Percentiles rank a stretch among this genome's conserved stretches.
These are phyloP conservation scores for Circinella umbellata DNA, from an alignment of 371 early-diverging fungal genomes.

Conservation along the genomic window DNA sequence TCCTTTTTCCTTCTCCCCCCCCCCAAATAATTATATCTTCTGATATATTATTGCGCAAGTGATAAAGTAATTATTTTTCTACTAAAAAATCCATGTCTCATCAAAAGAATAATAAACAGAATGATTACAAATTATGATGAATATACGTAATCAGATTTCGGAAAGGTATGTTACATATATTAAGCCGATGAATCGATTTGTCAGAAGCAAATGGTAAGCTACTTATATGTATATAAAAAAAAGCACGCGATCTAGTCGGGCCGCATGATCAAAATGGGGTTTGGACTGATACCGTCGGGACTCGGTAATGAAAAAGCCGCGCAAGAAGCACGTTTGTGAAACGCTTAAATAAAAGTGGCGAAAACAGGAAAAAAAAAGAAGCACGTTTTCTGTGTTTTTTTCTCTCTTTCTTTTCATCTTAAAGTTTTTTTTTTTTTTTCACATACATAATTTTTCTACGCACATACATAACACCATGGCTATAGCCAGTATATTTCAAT, in stretches of 20 bases:
- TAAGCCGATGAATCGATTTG: neutral
- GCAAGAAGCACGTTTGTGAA: neutral
- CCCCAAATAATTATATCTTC: no score
- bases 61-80: no score
- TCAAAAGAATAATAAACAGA: no score
- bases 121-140: no score
- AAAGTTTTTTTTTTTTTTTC: neutral
- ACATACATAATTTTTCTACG: no score
- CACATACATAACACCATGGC: neutral
- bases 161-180: neutral
- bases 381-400: neutral
- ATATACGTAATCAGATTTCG: no score
- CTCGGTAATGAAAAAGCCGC: constrained; percentile 9
- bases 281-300: neutral
- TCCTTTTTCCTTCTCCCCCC: neutral
- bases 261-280: constrained; percentile 2
- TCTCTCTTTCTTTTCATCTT: constrained; percentile 1
- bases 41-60: no score
- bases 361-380: neutral
- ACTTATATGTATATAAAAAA: neutral
- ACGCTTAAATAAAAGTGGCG: neutral
- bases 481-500: neutral
- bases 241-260: constrained; percentile 2
- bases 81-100: no score
- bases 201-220: no score